These are phyloP conservation scores for Epichloe coenophiala DNA, from an alignment of 2,329 filamentous ascomycete species.

Conservation along the genomic window DNA sequence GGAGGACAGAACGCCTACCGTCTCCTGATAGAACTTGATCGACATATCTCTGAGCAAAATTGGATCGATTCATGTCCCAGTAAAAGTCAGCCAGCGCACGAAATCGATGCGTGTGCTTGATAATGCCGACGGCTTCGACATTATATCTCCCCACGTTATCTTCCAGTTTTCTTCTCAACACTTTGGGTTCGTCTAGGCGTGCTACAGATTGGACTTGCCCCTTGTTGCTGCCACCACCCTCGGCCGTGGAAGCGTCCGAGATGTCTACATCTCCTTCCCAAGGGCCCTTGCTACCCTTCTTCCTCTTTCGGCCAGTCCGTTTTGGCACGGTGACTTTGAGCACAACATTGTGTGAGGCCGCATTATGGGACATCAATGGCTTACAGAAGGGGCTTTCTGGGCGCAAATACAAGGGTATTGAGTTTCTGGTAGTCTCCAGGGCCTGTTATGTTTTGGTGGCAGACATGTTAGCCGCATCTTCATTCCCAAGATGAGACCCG, in stretches of 20 bases:
- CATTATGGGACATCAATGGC: conserved; percentile 63
- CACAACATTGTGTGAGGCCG: conserved; percentile 68
- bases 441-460: conserved; percentile 23
- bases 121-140: conserved; percentile 56
- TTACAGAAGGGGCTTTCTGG: conserved; percentile 68
- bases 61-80: conserved; percentile 54
- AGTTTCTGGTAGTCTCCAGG: conserved; percentile 33
- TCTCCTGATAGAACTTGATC: conserved; percentile 59
- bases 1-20: conserved; percentile 31
- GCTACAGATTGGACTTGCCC: conserved; percentile 27
- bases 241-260: conserved; percentile 8
- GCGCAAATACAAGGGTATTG: conserved; percentile 59
- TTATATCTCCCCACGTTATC: conserved; percentile 58
- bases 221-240: conserved; percentile 4
- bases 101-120: conserved; percentile 77
- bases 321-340: conserved; percentile 79
- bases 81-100: conserved; percentile 81
- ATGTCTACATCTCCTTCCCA: conserved; percentile 36
- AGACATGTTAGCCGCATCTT: neutral
- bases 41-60: conserved; percentile 58
- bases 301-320: conserved; percentile 74
- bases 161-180: conserved; percentile 48
- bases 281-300: conserved; percentile 58
- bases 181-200: conserved; percentile 37
- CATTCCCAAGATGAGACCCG: neutral